phyloP scores from a whole-genome alignment of 306 rosid species.

The Bauhinia variegata region DNA sequence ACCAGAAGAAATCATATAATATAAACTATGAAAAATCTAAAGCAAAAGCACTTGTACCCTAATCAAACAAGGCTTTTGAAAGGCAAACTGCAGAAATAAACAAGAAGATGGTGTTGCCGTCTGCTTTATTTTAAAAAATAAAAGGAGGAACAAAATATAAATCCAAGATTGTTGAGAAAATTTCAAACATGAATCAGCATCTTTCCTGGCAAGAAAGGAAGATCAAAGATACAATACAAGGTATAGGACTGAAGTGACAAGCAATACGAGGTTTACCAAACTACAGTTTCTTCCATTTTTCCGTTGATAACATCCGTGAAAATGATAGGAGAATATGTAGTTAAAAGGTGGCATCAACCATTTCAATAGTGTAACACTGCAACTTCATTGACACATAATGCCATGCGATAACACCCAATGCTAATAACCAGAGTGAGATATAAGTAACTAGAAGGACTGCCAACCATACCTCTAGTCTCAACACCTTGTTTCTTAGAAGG shows the following conservation, averaged over 20 bases:
- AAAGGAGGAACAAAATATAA: background rate
- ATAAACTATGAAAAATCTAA: background rate
- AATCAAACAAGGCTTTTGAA: constrained; percentile 16
- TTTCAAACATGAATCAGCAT: too few relatives aligned
- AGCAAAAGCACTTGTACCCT: background rate
- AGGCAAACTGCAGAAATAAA: constrained; percentile 4
- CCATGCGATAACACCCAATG: constrained; percentile 18
- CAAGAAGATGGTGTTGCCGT: background rate
- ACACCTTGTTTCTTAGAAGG: constrained; percentile 65
- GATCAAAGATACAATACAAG: background rate
- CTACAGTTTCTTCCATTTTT: constrained; percentile 2
- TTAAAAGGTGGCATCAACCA: constrained; percentile 13
- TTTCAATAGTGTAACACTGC: constrained; percentile 2
- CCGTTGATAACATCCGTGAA: background rate
- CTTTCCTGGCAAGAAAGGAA: background rate
- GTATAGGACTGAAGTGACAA: background rate
- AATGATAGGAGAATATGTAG: constrained; percentile 13
- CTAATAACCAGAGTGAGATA: constrained; percentile 21
- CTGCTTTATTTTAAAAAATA: background rate
- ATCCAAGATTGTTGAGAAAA: background rate
- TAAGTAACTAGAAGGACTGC: background rate
- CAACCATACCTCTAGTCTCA: constrained; percentile 83
- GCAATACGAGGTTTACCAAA: constrained; percentile 14
- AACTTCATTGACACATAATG: constrained; percentile 1
- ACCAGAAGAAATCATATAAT: constrained; percentile 30